A percentile compares a stretch with the other conserved stretches of the same genome.
phyloP scores from a whole-genome alignment of 2,329 filamentous ascomycete genomes.

The Simplicillium sp. region DNA sequence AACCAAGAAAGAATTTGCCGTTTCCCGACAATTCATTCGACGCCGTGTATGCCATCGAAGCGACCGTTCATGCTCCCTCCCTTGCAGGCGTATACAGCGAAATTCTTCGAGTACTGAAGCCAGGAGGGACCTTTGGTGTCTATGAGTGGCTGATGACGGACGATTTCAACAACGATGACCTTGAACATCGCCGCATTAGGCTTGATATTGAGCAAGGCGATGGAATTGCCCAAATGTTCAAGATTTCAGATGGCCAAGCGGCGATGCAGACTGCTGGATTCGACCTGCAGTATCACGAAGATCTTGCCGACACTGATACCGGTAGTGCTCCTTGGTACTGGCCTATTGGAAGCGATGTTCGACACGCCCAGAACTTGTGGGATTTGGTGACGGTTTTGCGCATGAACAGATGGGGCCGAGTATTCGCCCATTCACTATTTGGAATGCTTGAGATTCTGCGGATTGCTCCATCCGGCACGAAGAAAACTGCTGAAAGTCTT shows the following conservation, averaged over 20 bases:
- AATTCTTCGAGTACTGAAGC: slow-evolving; percentile 86
- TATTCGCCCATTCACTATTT: slow-evolving; percentile 61
- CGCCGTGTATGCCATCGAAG: slow-evolving; percentile 89
- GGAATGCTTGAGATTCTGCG: slow-evolving; percentile 60
- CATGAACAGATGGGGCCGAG: slow-evolving; percentile 74
- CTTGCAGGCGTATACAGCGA: slow-evolving; percentile 83
- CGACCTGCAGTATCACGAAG: slow-evolving; percentile 44
- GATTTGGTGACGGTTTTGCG: slow-evolving; percentile 71
- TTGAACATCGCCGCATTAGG: slow-evolving; percentile 74
- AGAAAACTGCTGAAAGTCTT: slow-evolving; percentile 80
- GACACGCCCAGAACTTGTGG: slow-evolving; percentile 62
- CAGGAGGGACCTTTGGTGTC: slow-evolving; percentile 86
- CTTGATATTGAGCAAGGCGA: slow-evolving; percentile 87
- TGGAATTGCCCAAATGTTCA: slow-evolving; percentile 92
- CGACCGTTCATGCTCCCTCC: slow-evolving; percentile 81
- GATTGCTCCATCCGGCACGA: slow-evolving; percentile 67
- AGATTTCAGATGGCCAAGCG: slow-evolving; percentile 63
- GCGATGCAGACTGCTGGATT: slow-evolving; percentile 84
- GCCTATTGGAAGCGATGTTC: slow-evolving; percentile 70
- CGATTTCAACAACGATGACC: slow-evolving; percentile 77
- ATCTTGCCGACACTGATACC: slow-evolving; percentile 45
- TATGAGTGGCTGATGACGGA: slow-evolving; percentile 98
- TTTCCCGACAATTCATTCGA: slow-evolving; percentile 86
- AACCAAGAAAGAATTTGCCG: slow-evolving; percentile 63
- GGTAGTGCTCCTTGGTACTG: slow-evolving; percentile 77